phyloP scores from a whole-genome alignment of 202 grass and related monocot genomes.

The Schoenoplectus triqueter region DNA sequence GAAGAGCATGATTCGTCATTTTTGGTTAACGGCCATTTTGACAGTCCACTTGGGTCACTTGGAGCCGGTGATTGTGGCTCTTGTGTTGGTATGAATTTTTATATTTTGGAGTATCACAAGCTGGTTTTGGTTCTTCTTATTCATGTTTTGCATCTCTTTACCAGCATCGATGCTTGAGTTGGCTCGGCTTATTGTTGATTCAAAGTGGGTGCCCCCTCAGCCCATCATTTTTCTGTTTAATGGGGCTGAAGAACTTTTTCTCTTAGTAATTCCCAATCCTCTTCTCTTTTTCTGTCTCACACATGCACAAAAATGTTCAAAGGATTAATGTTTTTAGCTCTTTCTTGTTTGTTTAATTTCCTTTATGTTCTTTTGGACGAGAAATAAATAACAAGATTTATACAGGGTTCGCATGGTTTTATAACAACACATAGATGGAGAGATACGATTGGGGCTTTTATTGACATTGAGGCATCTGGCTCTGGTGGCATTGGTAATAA shows the following conservation, averaged over 20 bases:
- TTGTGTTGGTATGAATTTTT: conserved; percentile 76
- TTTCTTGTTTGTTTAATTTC: not conserved
- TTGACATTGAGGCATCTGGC: conserved; percentile 99
- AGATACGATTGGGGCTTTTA: conserved; percentile 77
- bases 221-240: conserved; percentile 98
- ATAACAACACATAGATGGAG: conserved; percentile 94
- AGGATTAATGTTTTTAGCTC: not conserved
- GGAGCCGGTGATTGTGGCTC: conserved; percentile 97
- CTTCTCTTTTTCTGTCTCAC: not conserved
- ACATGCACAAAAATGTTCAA: not conserved
- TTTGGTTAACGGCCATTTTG: conserved; percentile 97
- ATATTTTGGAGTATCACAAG: conserved; percentile 34
- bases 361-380: conserved; percentile 16
- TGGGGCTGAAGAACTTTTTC: conserved; percentile 98
- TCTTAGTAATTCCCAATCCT: conserved; percentile 63
- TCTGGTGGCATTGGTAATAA: conserved; percentile 80
- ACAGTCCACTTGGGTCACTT: conserved; percentile 94
- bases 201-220: conserved; percentile 82
- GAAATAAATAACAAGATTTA: conserved; percentile 18
- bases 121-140: conserved; percentile 36
- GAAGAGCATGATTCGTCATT: conserved; percentile 77
- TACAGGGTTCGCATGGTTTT: conserved; percentile 96
- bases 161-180: conserved; percentile 99
- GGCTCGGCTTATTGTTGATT: conserved; percentile 85
- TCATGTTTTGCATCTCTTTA: conserved; percentile 46